Base-by-base conservation (phyloP, 2,329 filamentous ascomycete genomes). In the Fusarium piperis region DNA sequence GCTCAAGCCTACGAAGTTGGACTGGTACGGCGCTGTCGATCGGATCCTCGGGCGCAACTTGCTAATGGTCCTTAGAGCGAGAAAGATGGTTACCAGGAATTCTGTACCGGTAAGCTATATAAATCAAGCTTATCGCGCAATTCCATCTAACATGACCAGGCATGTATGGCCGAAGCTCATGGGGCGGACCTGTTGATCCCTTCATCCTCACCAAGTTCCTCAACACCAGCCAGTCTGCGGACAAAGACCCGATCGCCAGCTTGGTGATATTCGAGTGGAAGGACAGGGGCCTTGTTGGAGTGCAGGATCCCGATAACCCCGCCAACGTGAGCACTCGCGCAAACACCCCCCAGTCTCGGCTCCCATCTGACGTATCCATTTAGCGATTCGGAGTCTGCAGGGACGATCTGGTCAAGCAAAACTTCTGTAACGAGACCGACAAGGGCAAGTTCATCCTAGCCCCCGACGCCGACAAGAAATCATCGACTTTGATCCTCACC, bases 191-290 rank as follows among this genome's bases (percentile, higher is more conserved):
- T 36, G 89, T 94, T 67, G 94, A 98, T 75, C 95, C 95, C 20
- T 97, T 94, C 83, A 97, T 98, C 80, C 87, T 92, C 74, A 88
- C 94, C 80, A 94, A 94, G 79, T 97, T 97, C 78, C 83, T 92
- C 41, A 81, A 87, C 83, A 78, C 86, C 83, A 80, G 88, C 76
- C 83, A 88, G 64, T 87, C 88, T 33, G 86, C 91, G 62, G 76
- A 66, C 26, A 84, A 87, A 51, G 92, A 97, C 79, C 92, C 93
- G 6, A 85, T 94, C 46, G 92, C 94, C 72, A 97, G 94, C 80
- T 83, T 98, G 75, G 87, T 97, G 59, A 92, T 99, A 71, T 99
- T 97, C 81, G 95, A 99, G 83, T 99, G 95, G 94, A 91, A 88
- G 74, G 96, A 99, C 79, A 91, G 93, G 79, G 83, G 89, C 58